phyloP scores from a whole-genome alignment of 306 rosid species.

The Dalbergia cochinchinensis region DNA sequence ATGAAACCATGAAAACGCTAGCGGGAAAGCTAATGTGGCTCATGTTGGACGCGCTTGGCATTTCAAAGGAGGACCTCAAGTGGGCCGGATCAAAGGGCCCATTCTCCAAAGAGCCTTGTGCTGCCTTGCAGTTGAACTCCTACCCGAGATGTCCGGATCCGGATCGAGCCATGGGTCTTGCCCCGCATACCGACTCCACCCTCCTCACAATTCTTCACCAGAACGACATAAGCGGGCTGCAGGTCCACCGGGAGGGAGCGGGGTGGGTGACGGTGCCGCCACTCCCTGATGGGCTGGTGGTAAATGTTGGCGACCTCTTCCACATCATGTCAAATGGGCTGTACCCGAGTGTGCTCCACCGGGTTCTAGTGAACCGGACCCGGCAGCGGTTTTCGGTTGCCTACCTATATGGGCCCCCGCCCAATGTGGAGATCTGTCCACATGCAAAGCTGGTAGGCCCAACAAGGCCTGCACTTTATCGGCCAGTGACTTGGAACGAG shows the following conservation, averaged over 20 bases:
- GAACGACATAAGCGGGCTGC: conserved; percentile 76
- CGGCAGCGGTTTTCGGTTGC: conserved; percentile 69
- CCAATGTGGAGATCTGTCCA: conserved; percentile 68
- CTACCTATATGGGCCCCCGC: conserved; percentile 75
- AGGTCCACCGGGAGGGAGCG: conserved; percentile 61
- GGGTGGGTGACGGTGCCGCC: conserved; percentile 88
- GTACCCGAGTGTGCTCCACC: conserved; percentile 76
- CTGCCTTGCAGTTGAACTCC: conserved; percentile 76
- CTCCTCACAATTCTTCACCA: conserved; percentile 78
- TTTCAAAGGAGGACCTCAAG: conserved; percentile 63
- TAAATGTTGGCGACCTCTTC: conserved; percentile 74
- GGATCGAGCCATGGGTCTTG: conserved; percentile 93
- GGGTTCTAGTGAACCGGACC: conserved; percentile 80
- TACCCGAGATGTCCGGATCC: conserved; percentile 96
- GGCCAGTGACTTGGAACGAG: conserved; percentile 88
- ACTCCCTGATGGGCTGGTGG: conserved; percentile 45
- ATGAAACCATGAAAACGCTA: conserved; percentile 69
- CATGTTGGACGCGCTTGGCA: conserved; percentile 70
- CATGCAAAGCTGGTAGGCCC: conserved; percentile 68
- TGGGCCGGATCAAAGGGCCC: conserved; percentile 73
- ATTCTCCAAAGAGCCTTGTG: conserved; percentile 44
- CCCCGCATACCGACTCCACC: conserved; percentile 90
- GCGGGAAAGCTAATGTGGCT: conserved; percentile 78
- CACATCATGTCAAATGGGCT: conserved; percentile 84
- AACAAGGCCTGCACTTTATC: conserved; percentile 67